A percentile compares a stretch with the other conserved stretches of the same genome.
phyloP scores from a whole-genome alignment of 345 rosid genomes.

The Pistacia vera region DNA sequence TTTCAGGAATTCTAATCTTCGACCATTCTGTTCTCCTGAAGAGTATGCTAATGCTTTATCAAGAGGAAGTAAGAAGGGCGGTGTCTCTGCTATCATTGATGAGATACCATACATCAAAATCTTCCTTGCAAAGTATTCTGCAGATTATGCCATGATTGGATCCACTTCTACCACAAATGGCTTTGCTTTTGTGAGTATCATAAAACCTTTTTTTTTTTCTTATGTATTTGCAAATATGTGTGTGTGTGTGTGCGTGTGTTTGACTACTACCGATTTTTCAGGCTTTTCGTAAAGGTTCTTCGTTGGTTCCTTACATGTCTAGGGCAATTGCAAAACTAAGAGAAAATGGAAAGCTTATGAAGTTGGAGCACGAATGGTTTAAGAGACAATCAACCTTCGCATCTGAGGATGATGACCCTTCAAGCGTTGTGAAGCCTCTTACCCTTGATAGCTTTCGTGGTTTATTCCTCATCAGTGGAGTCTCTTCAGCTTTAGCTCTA shows the following conservation, averaged over 20 bases:
- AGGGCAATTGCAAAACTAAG: constrained; percentile 32
- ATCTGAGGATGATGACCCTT: not conserved
- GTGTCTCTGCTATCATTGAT: constrained; percentile 34
- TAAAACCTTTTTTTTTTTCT: no score
- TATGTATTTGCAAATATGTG: no score
- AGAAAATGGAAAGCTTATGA: constrained; percentile 14
- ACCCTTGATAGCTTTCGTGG: constrained; percentile 25
- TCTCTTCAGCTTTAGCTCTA: constrained; percentile 24
- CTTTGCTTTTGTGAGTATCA: constrained; percentile 46
- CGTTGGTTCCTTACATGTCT: constrained; percentile 29
- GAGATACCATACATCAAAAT: constrained; percentile 34
- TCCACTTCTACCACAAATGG: constrained; percentile 31
- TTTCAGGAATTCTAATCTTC: not conserved
- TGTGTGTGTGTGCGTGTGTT: no score
- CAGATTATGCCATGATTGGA: constrained; percentile 28
- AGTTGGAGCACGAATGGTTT: constrained; percentile 20
- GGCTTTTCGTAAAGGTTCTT: constrained; percentile 38
- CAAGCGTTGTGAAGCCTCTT: not conserved
- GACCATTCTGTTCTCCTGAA: not conserved
- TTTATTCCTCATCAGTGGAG: constrained; percentile 32
- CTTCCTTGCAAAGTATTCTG: constrained; percentile 21
- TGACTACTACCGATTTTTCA: not conserved
- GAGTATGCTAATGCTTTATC: constrained; percentile 26
- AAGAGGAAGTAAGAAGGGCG: constrained; percentile 22
- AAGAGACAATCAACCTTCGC: not conserved